Evolutionary conservation across 768 basidiomycete species (phyloP), one percentile per base, ranked within the genome.

Genomic region (Xanthoconium purpureum): DNA sequence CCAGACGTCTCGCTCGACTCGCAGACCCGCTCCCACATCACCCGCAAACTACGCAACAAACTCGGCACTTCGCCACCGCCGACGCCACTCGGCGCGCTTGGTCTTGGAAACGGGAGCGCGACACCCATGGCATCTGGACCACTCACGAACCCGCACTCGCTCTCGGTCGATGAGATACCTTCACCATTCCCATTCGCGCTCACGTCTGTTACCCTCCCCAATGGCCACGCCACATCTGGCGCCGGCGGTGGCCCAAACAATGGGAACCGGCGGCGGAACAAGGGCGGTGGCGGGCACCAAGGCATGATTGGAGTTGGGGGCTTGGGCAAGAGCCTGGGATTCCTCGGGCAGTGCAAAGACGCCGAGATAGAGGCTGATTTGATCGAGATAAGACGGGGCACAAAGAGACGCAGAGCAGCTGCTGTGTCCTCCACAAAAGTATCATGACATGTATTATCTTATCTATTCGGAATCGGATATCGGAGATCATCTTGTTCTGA

Each of bases 21-120:
- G 3, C 87, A 90, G 67, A 86, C 84, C 13, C 82, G 90, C 42
- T 83, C 87, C 28, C 89, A 91, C 63, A 84, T 91, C 63, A 92
- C 91, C 15, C 84, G 90, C 51, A 93, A 92, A 68, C 79, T 92
- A 35, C 84, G 90, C 47, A 91, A 91, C 73, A 91, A 90, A 67
- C 69, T 88, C 32, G 84, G 86, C 17, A 85, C 85, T 1, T 88
- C 89, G 0, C 90, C 90, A 38, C 89, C 89, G 0, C 85, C 89
- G 7, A 89, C 88, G 13, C 87, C 88, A 3, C 78, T 84, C 35
- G 76, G 77, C 28, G 59, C 66, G 14, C 62, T 73, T 49, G 69
- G 70, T 11, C 63, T 69, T 20, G 63, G 74, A 13, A 81, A 79
- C 58, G 71, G 71, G 18, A 61, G 55, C 54, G 75, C 74, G 44